Base-by-base conservation (phyloP, 1,284 basidiomycete genomes). In the Fistulinella staudtii region DNA sequence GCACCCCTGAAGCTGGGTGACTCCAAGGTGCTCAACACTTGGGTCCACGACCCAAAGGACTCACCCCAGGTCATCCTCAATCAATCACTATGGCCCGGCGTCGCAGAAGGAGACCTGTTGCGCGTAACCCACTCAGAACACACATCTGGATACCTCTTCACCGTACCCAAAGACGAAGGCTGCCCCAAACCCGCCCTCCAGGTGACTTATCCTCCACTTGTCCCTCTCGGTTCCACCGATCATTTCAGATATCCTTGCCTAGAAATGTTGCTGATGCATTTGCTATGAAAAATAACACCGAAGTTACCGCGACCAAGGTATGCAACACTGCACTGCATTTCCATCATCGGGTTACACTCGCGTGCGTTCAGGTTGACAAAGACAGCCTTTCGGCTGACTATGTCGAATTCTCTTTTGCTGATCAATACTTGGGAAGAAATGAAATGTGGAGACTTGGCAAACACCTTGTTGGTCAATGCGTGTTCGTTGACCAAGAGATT, bases 381-480 rank as follows among this genome's bases (percentile, higher is more conserved):
- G 67, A 73, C 5, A 68, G 71, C 28, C 80, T 79, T 52, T 75
- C 74, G 30, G 89, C 89, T 2, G 87, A 93, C 52, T 89, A 86
- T 60, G 75, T 95, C 41, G 93, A 96, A 58, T 77, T 96, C 43
- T 81, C 82, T 37, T 96, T 96, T 61, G 85, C 89, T 54, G 93
- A 95, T 58, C 91, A 93, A 60, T 94, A 94, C 58, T 74, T 95
- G 9, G 92, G 91, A 20, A 80, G 93, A 41, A 90, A 89, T 44
- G 93, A 95, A 55, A 93, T 94, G 90, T 95, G 92, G 87, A 75
- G 89, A 34, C 73, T 94, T 11, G 80, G 81, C 22, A 82, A 86
- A 61, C 76, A 82, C 41, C 73, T 95, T 29, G 80, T 84, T 2
- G 82, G 84, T n/a, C 85, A 88, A 58, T 86, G 82, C 55, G 68